Evolutionary conservation across 202 grass and related monocot genomes (phyloP).

Genomic region (Musa balbisiana): DNA sequence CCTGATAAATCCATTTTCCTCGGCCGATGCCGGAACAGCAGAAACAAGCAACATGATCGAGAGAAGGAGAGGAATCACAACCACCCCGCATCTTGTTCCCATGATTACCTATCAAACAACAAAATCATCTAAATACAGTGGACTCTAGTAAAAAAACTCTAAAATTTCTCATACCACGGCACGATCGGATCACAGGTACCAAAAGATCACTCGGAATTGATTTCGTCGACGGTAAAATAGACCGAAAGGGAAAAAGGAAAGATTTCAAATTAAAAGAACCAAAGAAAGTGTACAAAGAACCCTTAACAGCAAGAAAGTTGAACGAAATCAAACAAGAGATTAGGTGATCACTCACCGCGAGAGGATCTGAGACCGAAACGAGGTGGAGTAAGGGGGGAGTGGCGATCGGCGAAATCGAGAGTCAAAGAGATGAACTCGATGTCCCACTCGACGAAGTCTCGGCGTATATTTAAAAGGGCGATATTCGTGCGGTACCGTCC

Average conservation of each 20-base stretch:
- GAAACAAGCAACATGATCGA: constrained; percentile 44
- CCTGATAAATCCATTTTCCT: constrained; percentile 42
- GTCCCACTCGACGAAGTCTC: neutral
- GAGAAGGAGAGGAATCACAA: constrained; percentile 27
- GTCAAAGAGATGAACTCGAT: neutral
- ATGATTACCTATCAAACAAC: constrained; percentile 17
- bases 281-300: neutral
- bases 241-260: neutral
- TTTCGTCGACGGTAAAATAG: neutral
- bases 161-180: neutral
- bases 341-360: neutral
- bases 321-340: neutral
- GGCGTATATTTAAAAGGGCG: neutral
- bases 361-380: neutral
- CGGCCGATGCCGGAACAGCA: constrained; percentile 33
- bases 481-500: neutral
- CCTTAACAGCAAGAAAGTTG: neutral
- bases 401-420: neutral
- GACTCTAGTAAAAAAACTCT: neutral
- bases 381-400: neutral
- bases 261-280: neutral
- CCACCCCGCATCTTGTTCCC: constrained; percentile 15
- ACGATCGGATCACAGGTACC: neutral
- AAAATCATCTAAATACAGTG: neutral
- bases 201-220: neutral